These are phyloP conservation scores for Magnaporthiopsis incrustans DNA, from an alignment of 2,329 filamentous ascomycete species.

Conservation along the genomic window DNA sequence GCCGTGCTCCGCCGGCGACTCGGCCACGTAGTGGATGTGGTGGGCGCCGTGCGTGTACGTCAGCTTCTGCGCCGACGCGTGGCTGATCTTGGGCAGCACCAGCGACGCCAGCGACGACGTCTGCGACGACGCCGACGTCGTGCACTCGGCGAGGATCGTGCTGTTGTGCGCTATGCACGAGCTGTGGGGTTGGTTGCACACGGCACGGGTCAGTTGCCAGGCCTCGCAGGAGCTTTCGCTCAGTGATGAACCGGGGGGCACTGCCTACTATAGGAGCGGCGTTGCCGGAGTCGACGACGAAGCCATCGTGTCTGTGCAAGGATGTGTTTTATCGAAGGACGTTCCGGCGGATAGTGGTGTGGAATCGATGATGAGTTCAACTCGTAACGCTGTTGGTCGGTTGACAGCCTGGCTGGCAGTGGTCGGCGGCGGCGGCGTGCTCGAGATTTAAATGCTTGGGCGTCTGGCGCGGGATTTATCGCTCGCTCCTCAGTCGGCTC, in stretches of 20 bases:
- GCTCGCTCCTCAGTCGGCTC: background rate
- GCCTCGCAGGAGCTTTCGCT: too few relatives aligned
- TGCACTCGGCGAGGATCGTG: conserved; percentile 91
- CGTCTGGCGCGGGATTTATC: background rate
- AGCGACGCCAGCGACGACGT: conserved; percentile 82
- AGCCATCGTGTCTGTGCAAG: conserved; percentile 44
- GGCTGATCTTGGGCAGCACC: conserved; percentile 90
- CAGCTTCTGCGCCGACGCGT: conserved; percentile 72
- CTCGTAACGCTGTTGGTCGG: background rate
- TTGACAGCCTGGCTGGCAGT: background rate
- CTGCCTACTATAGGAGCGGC: conserved; percentile 63
- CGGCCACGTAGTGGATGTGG: conserved; percentile 93
- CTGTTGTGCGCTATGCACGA: conserved; percentile 90
- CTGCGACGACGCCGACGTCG: conserved; percentile 72
- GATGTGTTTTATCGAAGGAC: background rate
- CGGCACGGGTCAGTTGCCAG: background rate
- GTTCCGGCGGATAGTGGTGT: background rate
- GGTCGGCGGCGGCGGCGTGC: background rate
- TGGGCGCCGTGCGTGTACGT: conserved; percentile 89
- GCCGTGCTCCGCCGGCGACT: conserved; percentile 62
- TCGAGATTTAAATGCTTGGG: background rate
- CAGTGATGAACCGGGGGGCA: too few relatives aligned
- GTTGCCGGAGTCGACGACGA: conserved; percentile 61
- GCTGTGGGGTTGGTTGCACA: conserved; percentile 35
- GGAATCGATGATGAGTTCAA: background rate